A percentile compares a stretch with the other conserved stretches of the same genome.
phyloP scores from a whole-genome alignment of 2,329 filamentous ascomycete species.

The Atkinsonella hypoxylon region DNA sequence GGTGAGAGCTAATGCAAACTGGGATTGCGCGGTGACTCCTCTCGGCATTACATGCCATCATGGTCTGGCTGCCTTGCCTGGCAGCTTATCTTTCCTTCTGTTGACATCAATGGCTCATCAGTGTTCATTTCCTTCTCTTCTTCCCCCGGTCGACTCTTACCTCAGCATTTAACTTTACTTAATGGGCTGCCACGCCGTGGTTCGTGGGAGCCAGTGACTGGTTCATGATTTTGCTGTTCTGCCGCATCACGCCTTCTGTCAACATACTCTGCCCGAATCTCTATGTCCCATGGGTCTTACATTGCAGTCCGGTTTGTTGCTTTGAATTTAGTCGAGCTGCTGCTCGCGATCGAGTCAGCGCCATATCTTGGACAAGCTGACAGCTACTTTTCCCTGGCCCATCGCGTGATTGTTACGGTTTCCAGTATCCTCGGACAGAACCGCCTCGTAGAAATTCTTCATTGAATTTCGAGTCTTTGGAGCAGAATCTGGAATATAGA shows the following conservation, averaged over 20 bases:
- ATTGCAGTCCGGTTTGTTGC: background rate
- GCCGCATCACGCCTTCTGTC: background rate
- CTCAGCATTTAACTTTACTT: background rate
- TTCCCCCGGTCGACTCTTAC: background rate
- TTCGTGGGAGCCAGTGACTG: background rate
- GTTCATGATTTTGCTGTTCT: background rate
- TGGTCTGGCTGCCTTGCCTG: background rate
- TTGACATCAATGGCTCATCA: background rate
- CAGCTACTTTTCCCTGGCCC: background rate
- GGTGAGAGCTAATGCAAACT: slow-evolving; percentile 2
- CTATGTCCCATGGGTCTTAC: background rate
- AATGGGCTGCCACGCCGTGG: background rate
- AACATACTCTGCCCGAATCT: background rate
- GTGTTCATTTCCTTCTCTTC: background rate
- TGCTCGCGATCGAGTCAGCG: background rate
- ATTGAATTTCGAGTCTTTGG: background rate
- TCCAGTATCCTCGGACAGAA: background rate
- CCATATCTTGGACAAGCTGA: background rate
- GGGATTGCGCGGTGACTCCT: slow-evolving; percentile 7
- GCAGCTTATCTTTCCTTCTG: background rate
- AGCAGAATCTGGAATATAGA: background rate
- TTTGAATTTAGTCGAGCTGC: background rate
- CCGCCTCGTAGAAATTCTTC: slow-evolving; percentile 2
- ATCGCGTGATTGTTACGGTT: background rate
- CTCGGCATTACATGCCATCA: background rate